A percentile compares a stretch with the other conserved stretches of the same genome.
Evolutionary conservation across 2,329 filamentous ascomycete species (phyloP).

Genomic region (Hypoxylon rubiginosum): DNA sequence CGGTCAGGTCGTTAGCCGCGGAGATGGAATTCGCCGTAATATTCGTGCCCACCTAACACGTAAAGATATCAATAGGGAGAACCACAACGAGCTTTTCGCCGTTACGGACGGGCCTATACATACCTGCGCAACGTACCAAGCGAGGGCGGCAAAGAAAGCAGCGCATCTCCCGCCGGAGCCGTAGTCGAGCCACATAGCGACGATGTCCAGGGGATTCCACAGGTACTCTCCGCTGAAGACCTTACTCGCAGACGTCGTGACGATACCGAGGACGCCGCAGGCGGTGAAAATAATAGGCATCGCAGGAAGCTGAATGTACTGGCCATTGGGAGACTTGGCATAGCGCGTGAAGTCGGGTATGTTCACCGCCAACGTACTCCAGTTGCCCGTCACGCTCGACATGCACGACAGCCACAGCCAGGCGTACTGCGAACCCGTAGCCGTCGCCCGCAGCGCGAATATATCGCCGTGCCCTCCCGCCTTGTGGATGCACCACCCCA

Average conservation of each 20-base stretch:
- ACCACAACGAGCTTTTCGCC: neutral
- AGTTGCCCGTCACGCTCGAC: conserved; percentile 59
- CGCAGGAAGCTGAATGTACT: conserved; percentile 58
- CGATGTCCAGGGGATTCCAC: conserved; percentile 65
- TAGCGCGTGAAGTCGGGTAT: conserved; percentile 69
- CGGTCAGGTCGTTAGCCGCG: conserved; percentile 69
- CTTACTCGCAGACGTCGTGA: conserved; percentile 67
- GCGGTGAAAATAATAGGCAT: conserved; percentile 63
- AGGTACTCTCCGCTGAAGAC: conserved; percentile 65
- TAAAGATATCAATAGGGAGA: conserved; percentile 20
- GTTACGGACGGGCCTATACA: neutral
- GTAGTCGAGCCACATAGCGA: conserved; percentile 59
- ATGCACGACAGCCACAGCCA: conserved; percentile 64
- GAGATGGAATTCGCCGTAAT: conserved; percentile 69
- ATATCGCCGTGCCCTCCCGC: conserved; percentile 64
- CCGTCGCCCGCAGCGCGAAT: conserved; percentile 51
- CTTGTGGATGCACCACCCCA: conserved; percentile 73
- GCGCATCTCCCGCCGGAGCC: conserved; percentile 59
- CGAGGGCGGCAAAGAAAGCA: conserved; percentile 63
- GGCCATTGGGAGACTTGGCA: conserved; percentile 53
- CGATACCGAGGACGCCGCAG: conserved; percentile 67
- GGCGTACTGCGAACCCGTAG: conserved; percentile 62
- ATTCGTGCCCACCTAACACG: conserved; percentile 68
- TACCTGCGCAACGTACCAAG: conserved; percentile 66
- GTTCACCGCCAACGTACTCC: conserved; percentile 62